These are phyloP conservation scores for Fusarium transvaalense DNA, from an alignment of 2,329 filamentous ascomycete genomes.

Conservation along the genomic window DNA sequence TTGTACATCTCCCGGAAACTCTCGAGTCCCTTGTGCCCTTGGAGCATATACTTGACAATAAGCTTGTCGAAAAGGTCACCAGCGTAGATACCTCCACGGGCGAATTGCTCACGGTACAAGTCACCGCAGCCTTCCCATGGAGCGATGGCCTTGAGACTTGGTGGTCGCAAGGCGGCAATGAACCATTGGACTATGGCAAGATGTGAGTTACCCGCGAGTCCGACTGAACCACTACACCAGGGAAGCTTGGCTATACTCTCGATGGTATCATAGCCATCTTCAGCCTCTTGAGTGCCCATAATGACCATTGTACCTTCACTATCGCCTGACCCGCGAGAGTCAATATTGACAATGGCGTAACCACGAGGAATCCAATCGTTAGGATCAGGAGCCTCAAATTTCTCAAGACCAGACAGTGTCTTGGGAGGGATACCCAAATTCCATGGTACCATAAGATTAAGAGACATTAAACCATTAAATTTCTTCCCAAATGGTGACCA, in stretches of 20 bases:
- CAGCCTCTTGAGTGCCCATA: conserved; percentile 15
- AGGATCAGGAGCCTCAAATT: conserved; percentile 17
- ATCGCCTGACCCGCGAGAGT: conserved; percentile 6
- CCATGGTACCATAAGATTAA: conserved; percentile 16
- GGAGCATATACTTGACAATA: conserved; percentile 22
- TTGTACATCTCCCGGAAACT: conserved; percentile 25
- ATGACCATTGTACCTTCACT: conserved; percentile 20
- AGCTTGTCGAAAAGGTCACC: conserved; percentile 10
- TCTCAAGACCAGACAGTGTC: conserved; percentile 6
- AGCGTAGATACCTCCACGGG: background rate
- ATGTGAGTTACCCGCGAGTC: conserved; percentile 13
- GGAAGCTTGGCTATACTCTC: conserved; percentile 3
- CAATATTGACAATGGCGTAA: conserved; percentile 17
- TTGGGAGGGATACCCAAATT: background rate
- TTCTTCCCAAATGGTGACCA: conserved; percentile 27
- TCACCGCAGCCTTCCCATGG: conserved; percentile 19
- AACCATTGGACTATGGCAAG: conserved; percentile 24
- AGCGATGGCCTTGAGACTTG: conserved; percentile 16
- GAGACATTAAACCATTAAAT: conserved; percentile 7
- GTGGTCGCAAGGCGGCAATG: conserved; percentile 5
- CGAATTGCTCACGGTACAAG: conserved; percentile 5
- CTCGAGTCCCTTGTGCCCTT: conserved; percentile 2
- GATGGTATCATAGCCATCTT: conserved; percentile 9
- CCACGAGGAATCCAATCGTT: conserved; percentile 23
- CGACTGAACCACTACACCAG: background rate